Conservation (phyloP, 495 filamentous ascomycete genomes). For the Cudoniella acicularis region DNA sequence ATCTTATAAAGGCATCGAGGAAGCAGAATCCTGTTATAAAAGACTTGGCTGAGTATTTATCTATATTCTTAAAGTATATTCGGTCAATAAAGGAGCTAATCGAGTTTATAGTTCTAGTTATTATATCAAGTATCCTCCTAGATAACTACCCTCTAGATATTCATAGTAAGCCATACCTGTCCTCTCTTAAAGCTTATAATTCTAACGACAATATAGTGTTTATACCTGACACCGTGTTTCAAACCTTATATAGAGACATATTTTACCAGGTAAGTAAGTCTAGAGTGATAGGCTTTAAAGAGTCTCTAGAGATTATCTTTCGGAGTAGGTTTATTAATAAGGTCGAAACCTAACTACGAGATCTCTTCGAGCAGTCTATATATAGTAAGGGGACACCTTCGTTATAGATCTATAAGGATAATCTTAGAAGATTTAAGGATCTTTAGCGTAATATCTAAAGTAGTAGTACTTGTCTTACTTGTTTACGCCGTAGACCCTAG, state of each 20-base stretch:
- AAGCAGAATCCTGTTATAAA: conserved; percentile 12
- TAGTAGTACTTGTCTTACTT: conserved; percentile 15
- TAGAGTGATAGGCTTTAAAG: not conserved
- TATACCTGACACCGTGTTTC: conserved; percentile 15
- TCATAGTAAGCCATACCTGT: conserved; percentile 17
- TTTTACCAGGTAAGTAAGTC: not conserved
- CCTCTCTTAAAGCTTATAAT: not conserved
- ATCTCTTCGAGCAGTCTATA: conserved; percentile 1
- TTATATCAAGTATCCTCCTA: conserved; percentile 19
- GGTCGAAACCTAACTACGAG: not conserved
- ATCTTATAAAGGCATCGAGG: conserved; percentile 23
- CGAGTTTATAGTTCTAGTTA: conserved; percentile 21
- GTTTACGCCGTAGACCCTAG: conserved; percentile 12
- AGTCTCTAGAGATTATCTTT: not conserved
- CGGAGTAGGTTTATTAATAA: not conserved
- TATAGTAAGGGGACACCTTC: not conserved
- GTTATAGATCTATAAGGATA: not conserved
- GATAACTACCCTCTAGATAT: conserved; percentile 15
- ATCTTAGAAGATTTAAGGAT: not conserved
- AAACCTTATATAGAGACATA: conserved; percentile 15
- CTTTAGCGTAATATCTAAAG: too few species aligned
- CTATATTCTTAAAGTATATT: conserved; percentile 16
- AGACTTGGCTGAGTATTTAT: conserved; percentile 15
- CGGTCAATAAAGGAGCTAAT: conserved; percentile 7
- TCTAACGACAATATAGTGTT: conserved; percentile 10